Conservation (phyloP, 2,329 filamentous ascomycete species). For the Xylariaceae sp. region DNA sequence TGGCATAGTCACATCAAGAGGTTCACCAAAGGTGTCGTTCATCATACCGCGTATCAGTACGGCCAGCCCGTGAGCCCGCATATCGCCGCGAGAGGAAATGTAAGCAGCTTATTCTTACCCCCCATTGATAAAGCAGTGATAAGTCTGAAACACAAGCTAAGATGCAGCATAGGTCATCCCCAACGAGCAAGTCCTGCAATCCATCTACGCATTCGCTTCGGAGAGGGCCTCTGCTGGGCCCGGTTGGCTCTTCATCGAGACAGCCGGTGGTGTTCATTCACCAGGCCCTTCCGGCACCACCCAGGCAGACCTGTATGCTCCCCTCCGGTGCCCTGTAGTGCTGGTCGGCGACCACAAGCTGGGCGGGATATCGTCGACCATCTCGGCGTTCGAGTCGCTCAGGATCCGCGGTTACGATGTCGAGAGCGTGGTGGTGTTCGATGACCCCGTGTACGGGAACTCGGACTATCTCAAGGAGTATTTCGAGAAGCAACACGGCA, state of each 20-base stretch:
- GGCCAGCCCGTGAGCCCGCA: conserved; percentile 72
- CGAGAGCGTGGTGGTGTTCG: conserved; percentile 63
- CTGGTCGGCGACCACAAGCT: conserved; percentile 70
- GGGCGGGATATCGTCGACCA: conserved; percentile 74
- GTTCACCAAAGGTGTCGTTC: conserved; percentile 47
- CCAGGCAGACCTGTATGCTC: conserved; percentile 72
- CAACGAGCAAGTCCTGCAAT: conserved; percentile 44
- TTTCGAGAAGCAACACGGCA: conserved; percentile 53
- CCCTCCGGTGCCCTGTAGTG: conserved; percentile 66
- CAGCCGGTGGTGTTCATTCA: conserved; percentile 76
- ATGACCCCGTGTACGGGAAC: conserved; percentile 61
- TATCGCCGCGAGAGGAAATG: conserved; percentile 55
- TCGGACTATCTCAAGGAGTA: conserved; percentile 59
- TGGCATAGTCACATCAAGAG: conserved; percentile 60
- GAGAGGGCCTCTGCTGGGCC: conserved; percentile 37
- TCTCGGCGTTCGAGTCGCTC: conserved; percentile 75
- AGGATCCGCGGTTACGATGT: conserved; percentile 74
- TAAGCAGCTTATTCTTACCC: conserved; percentile 24
- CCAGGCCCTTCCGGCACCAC: conserved; percentile 69
- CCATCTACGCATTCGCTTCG: conserved; percentile 41
- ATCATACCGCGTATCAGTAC: conserved; percentile 64
- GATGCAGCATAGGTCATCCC: conserved; percentile 33
- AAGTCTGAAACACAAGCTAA: conserved; percentile 33
- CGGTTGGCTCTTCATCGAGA: conserved; percentile 69
- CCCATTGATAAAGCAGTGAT: too few relatives aligned